phyloP scores from a whole-genome alignment of 306 rosid species.

The Rubus parviflorus region DNA sequence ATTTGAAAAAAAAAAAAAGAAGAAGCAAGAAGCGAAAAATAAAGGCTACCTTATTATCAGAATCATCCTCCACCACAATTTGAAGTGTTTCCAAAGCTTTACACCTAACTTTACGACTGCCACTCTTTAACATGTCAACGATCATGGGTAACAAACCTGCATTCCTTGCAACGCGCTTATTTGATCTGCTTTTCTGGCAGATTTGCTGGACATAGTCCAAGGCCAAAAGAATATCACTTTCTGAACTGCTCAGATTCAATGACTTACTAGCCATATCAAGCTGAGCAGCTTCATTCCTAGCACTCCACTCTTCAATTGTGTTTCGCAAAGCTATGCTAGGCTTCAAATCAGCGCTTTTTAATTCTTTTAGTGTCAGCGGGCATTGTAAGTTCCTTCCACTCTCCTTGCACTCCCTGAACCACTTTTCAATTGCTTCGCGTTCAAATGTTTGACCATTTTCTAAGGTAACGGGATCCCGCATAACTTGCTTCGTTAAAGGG shows the following conservation, averaged over 20 bases:
- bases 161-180: constrained; percentile 60
- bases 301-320: constrained; percentile 99
- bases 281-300: constrained; percentile 95
- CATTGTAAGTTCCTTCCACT: constrained; percentile 77
- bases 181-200: constrained; percentile 69
- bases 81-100: constrained; percentile 83
- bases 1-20: neutral
- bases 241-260: constrained; percentile 65
- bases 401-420: constrained; percentile 94
- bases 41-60: constrained; percentile 78
- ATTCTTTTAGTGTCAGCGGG: constrained; percentile 72
- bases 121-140: constrained; percentile 78
- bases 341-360: constrained; percentile 65
- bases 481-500: constrained; percentile 89
- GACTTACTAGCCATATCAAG: constrained; percentile 85
- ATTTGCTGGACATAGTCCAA: constrained; percentile 64
- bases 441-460: constrained; percentile 94
- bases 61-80: constrained; percentile 74
- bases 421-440: constrained; percentile 87
- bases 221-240: constrained; percentile 66
- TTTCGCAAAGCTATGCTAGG: constrained; percentile 94
- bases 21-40: constrained; percentile 29
- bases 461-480: constrained; percentile 87
- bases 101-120: constrained; percentile 76
- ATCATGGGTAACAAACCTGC: constrained; percentile 87